A percentile compares a stretch with the other conserved stretches of the same genome.
These are phyloP conservation scores for Leishmania turanica DNA, from an alignment of 208 protist genomes.

Conservation along the genomic window DNA sequence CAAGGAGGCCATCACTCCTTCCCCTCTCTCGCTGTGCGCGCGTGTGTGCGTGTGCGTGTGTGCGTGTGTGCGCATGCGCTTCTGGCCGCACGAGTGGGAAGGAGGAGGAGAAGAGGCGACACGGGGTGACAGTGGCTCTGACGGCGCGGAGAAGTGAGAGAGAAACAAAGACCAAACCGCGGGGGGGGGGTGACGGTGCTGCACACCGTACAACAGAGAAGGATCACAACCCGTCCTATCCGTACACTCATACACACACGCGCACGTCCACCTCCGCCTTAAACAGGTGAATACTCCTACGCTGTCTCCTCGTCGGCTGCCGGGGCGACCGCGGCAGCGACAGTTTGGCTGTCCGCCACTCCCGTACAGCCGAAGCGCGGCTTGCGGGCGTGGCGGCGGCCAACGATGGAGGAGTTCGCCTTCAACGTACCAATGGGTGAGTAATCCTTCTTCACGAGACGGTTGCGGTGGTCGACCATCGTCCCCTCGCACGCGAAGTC, in stretches of 20 bases:
- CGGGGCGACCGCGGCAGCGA: slow-evolving; percentile 6
- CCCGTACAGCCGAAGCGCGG: slow-evolving; percentile 55
- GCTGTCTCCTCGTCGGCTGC: slow-evolving; percentile 9
- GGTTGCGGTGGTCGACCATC: slow-evolving; percentile 74
- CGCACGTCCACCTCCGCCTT: neutral
- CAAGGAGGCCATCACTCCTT: too few species aligned
- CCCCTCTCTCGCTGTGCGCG: neutral
- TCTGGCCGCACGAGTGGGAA: neutral
- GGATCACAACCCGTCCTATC: neutral
- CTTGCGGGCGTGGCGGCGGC: slow-evolving; percentile 56
- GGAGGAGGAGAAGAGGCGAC: neutral
- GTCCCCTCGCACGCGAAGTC: slow-evolving; percentile 62
- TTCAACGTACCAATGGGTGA: slow-evolving; percentile 62
- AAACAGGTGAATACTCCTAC: slow-evolving; percentile 1
- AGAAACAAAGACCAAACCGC: neutral
- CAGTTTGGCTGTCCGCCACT: neutral
- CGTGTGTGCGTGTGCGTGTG: neutral
- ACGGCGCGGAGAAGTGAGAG: neutral
- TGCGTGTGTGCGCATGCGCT: neutral
- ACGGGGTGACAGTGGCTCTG: neutral
- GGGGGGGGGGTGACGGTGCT: neutral
- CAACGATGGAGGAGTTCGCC: slow-evolving; percentile 70
- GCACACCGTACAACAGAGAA: neutral
- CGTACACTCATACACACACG: neutral
- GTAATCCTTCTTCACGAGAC: slow-evolving; percentile 51